phyloP scores from a whole-genome alignment of 2,329 filamentous ascomycete genomes.

The Colletotrichum phormii region DNA sequence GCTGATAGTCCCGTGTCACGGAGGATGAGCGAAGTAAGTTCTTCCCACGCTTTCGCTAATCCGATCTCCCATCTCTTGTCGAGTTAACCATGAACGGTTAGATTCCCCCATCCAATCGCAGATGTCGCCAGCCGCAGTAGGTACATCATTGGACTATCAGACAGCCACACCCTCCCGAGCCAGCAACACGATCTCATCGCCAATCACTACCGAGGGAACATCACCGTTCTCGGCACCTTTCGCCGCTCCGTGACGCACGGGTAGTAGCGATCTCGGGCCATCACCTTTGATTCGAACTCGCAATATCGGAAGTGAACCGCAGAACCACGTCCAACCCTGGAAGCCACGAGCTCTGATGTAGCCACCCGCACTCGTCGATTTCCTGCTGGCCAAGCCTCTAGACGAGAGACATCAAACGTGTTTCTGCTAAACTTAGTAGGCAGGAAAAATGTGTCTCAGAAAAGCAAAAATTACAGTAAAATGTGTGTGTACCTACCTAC shows the following conservation, averaged over 20 bases:
- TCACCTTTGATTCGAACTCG: not conserved
- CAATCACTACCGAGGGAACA: not conserved
- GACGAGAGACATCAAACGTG: not conserved
- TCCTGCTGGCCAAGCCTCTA: not conserved
- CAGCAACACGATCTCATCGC: not conserved
- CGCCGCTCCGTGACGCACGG: not conserved
- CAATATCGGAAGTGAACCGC: not conserved
- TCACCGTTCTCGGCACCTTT: not conserved
- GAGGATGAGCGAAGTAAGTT: not conserved
- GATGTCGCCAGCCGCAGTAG: not conserved
- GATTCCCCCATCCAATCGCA: not conserved
- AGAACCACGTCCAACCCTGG: not conserved
- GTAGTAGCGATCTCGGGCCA: not conserved
- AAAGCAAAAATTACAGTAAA: not conserved
- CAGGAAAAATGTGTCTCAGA: not conserved
- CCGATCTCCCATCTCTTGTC: not conserved
- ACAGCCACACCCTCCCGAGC: not conserved
- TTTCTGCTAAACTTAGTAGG: not conserved
- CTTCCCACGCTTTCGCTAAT: not conserved
- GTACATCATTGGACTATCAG: not conserved
- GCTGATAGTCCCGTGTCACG: not conserved
- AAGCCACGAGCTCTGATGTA: not conserved
- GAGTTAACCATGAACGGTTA: not conserved
- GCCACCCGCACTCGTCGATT: no score
- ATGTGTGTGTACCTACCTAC: not conserved